Evolutionary conservation across 1,284 basidiomycete species (phyloP).

Genomic region (Termitomyces sp.): DNA sequence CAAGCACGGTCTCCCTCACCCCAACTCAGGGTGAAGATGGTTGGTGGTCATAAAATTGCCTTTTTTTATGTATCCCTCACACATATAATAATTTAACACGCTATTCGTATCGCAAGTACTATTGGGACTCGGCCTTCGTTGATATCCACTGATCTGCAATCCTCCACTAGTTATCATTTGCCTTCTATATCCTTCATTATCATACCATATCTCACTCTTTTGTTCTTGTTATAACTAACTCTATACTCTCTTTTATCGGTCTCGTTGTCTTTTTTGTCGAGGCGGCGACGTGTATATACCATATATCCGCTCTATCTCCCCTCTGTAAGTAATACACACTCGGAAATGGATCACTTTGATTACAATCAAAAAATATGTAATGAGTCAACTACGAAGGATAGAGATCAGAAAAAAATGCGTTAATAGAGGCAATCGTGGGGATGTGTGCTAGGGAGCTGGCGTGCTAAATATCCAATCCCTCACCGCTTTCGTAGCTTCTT

Average conservation of each 20-base stretch:
- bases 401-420: not conserved
- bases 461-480: slow-evolving; percentile 40
- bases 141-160: not conserved
- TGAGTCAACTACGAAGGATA: not conserved
- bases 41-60: slow-evolving; percentile 58
- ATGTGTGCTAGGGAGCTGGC: not conserved
- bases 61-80: slow-evolving; percentile 6
- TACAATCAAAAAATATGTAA: slow-evolving; percentile 5
- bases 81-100: not conserved
- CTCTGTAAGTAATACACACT: slow-evolving; percentile 5
- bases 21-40: slow-evolving; percentile 69
- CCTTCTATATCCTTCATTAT: not conserved
- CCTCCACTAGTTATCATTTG: not conserved
- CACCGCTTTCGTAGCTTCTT: slow-evolving; percentile 50
- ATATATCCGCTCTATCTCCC: not conserved
- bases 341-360: slow-evolving; percentile 13
- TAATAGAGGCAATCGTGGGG: not conserved
- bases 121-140: not conserved
- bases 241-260: not conserved
- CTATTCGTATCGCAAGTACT: not conserved
- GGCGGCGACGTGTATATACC: slow-evolving; percentile 10
- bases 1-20: slow-evolving; percentile 64
- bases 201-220: slow-evolving; percentile 2
- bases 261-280: not conserved
- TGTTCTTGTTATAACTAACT: not conserved